These are phyloP conservation scores for Leccinum pachyderme DNA, from an alignment of 1,284 basidiomycete species.

Conservation along the genomic window DNA sequence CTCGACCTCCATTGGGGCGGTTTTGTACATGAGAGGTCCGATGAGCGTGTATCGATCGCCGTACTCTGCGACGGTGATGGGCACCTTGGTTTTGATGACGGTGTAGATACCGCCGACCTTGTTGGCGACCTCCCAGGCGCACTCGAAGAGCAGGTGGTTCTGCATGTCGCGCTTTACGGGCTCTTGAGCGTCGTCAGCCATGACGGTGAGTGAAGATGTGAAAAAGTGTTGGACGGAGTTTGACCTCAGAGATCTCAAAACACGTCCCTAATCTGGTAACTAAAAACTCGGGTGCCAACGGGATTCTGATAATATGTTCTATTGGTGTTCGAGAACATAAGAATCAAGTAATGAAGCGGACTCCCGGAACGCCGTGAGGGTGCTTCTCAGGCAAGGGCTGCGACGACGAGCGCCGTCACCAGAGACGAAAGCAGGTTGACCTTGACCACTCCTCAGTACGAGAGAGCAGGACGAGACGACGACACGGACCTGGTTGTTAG, in stretches of 20 bases:
- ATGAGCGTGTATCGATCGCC: conserved; percentile 92
- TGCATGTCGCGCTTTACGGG: conserved; percentile 66
- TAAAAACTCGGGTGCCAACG: conserved; percentile 1
- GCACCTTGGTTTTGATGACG: conserved; percentile 99
- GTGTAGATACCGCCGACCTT: conserved; percentile 99
- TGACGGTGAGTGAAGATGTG: conserved; percentile 9
- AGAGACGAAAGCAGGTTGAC: conserved; percentile 46
- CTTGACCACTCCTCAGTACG: conserved; percentile 25
- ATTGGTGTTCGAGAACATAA: neutral
- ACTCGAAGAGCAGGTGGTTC: conserved; percentile 81
- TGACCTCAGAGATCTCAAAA: conserved; percentile 13
- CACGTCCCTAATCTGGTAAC: conserved; percentile 22
- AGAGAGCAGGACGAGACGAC: conserved; percentile 8
- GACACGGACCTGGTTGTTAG: conserved; percentile 74
- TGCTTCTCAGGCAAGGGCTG: conserved; percentile 24
- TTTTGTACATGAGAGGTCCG: conserved; percentile 95
- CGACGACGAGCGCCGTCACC: conserved; percentile 39
- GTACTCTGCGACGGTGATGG: conserved; percentile 93
- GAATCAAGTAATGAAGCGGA: neutral
- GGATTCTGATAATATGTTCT: neutral
- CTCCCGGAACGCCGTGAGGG: neutral
- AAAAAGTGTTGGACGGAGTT: conserved; percentile 4
- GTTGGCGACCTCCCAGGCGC: conserved; percentile 94
- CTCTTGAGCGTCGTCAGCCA: conserved; percentile 27
- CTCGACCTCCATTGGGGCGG: conserved; percentile 98